A percentile compares a stretch with the other conserved stretches of the same genome.
phyloP scores from a whole-genome alignment of 768 basidiomycete species.

The Trametes sanguinea region DNA sequence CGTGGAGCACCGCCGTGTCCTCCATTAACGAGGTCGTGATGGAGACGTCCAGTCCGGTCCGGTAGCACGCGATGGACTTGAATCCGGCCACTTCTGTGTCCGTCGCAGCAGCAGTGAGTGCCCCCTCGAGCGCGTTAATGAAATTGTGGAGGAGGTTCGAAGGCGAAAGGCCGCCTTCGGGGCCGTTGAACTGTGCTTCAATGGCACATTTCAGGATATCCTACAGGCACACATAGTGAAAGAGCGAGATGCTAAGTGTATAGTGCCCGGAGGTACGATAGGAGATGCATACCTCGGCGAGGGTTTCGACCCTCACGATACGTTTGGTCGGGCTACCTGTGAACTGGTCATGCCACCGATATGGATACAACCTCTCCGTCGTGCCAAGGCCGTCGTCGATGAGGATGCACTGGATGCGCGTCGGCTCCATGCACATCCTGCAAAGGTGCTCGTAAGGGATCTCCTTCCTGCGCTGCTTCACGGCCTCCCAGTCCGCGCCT shows the following conservation, averaged over 20 bases:
- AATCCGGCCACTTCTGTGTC: constrained; percentile 61
- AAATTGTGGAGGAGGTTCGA: constrained; percentile 1
- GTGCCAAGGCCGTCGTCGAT: constrained; percentile 72
- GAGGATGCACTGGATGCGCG: constrained; percentile 67
- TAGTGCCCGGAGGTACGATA: neutral
- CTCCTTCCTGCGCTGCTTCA: constrained; percentile 49
- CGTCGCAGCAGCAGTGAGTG: constrained; percentile 36
- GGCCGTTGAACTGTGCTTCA: constrained; percentile 10
- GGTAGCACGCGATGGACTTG: constrained; percentile 79
- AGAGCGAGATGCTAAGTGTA: no score
- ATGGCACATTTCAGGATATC: constrained; percentile 31
- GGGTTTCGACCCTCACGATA: constrained; percentile 67
- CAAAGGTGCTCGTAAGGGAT: constrained; percentile 62
- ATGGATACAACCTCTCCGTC: constrained; percentile 47
- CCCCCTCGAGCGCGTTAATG: no score
- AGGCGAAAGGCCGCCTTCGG: constrained; percentile 10
- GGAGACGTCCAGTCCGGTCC: constrained; percentile 66
- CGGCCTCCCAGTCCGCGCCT: constrained; percentile 54
- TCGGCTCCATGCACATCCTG: constrained; percentile 49
- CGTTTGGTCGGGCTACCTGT: constrained; percentile 54
- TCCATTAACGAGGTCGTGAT: constrained; percentile 2
- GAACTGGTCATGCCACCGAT: constrained; percentile 64
- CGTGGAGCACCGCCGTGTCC: neutral
- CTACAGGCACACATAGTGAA: constrained; percentile 4
- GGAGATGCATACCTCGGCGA: constrained; percentile 60